phyloP scores from a whole-genome alignment of 345 rosid genomes.

The Geranium rotundifolium region DNA sequence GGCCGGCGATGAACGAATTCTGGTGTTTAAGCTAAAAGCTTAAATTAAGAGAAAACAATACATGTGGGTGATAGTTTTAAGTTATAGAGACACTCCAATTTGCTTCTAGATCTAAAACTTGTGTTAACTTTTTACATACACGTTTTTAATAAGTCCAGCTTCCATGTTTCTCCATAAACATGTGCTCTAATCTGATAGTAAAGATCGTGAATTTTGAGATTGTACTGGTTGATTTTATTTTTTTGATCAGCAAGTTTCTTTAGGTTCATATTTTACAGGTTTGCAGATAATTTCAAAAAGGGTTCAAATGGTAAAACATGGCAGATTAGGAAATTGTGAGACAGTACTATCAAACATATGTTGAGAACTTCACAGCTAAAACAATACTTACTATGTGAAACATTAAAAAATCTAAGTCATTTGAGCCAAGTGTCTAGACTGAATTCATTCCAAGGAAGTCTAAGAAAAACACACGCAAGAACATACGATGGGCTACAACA shows the following conservation, averaged over 20 bases:
- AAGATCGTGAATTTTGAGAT: too few species aligned
- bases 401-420: background rate
- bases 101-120: background rate
- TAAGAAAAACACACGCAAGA: background rate
- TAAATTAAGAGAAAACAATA: background rate
- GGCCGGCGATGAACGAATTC: conserved; percentile 14
- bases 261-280: too few species aligned
- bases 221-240: too few species aligned
- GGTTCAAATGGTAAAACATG: too few species aligned
- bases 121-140: background rate
- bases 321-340: too few species aligned
- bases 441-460: background rate
- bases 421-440: background rate
- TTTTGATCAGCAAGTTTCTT: too few species aligned
- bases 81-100: background rate
- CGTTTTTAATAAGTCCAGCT: too few species aligned
- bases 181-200: too few species aligned
- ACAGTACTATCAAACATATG: too few species aligned
- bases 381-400: background rate
- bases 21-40: background rate
- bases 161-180: too few species aligned
- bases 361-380: too few species aligned
- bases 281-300: too few species aligned
- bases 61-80: background rate
- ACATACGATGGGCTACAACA: background rate